Evolutionary conservation across 345 rosid genomes (phyloP), one percentile per base, ranked within the genome.

Genomic region (Litchi chinensis): DNA sequence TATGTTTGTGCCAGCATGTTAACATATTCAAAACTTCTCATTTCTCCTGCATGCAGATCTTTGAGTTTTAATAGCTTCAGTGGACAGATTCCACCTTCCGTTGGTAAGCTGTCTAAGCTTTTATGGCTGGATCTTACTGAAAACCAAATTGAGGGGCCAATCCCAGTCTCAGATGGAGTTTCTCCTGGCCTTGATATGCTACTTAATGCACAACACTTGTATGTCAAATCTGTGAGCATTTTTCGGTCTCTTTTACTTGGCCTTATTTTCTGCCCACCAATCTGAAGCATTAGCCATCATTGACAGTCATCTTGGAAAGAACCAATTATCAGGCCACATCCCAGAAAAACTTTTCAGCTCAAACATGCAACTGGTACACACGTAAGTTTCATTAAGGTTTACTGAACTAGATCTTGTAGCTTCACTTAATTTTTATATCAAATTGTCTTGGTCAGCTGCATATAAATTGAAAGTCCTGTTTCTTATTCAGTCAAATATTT

Each of bases 121-220:
- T 87, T 89, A 80, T 97, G 93, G 98, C 81, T 97, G 50, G 99
- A 97, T 82, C 85, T 97, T 40, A 91, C 95, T 52, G 95, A 92
- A 79, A 97, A 97, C 85, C 82, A 79, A 79, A 88, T 97, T 6
- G 85, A 75, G 6, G 99, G 98, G 71, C 3, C 70, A 3, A 86
- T 97, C 71, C 99, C 99, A 28, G 93, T 97, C 22, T 97, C 99
- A 0, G 46, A 64, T 73, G 99, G 86, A 73, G 84, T 82, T 12
- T 74, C 85, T 50, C 95, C 91, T 79, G 99, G 99, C 39, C 97
- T 97, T 56, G 93, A 97, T 82, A 79, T 82, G 90, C 90, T 97
- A 76, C 62, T 82, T 80, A 21, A 83, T 9, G 81, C 98, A 32
- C 83, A 88, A 79, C 99, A 97, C 84, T 97, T 97, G 98, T 97